Conservation (phyloP, 306 rosid species). For the Biancaea sappan region DNA sequence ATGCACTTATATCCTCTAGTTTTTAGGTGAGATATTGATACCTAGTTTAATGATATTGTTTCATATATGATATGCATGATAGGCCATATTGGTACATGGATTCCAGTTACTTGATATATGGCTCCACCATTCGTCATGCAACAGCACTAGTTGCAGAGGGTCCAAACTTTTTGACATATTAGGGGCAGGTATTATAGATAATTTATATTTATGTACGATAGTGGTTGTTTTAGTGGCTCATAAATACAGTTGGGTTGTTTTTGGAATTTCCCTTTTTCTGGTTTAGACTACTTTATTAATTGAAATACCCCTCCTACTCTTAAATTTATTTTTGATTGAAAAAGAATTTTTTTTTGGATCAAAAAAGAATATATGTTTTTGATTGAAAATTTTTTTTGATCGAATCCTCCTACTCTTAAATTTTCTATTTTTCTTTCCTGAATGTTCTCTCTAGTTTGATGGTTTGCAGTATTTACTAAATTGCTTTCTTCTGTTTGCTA, state of each 20-base stretch:
- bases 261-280: not conserved
- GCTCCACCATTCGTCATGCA: slow-evolving; percentile 65
- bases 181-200: slow-evolving; percentile 47
- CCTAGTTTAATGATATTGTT: slow-evolving; percentile 27
- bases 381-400: no score
- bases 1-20: slow-evolving; percentile 5
- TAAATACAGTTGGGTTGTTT: not conserved
- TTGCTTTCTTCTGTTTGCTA: slow-evolving; percentile 16
- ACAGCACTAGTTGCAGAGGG: slow-evolving; percentile 45
- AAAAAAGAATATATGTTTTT: no score
- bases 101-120: slow-evolving; percentile 76
- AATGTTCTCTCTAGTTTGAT: not conserved
- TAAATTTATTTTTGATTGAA: no score
- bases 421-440: not conserved
- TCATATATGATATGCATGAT: slow-evolving; percentile 28
- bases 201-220: not conserved
- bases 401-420: not conserved
- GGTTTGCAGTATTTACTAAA: not conserved
- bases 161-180: slow-evolving; percentile 47
- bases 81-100: slow-evolving; percentile 96
- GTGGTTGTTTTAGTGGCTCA: not conserved
- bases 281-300: not conserved
- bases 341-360: no score
- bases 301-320: not conserved
- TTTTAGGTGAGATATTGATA: slow-evolving; percentile 10